Percentiles rank a stretch among this genome's conserved stretches.
These are phyloP conservation scores for Crithidia mellificae DNA, from an alignment of 208 protist species.

Conservation along the genomic window DNA sequence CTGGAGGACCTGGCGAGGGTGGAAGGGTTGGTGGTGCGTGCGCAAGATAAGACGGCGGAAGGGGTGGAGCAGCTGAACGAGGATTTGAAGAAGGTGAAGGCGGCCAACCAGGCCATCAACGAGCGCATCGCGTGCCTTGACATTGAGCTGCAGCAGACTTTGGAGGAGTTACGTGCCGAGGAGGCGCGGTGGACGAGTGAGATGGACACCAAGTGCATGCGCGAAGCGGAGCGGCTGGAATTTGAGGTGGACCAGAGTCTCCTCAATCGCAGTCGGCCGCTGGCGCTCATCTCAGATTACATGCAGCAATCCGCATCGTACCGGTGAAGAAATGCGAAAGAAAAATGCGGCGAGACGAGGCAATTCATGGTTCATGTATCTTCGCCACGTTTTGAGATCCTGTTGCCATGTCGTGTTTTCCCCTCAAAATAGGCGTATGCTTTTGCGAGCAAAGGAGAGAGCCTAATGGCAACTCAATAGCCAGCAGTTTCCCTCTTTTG, in stretches of 20 bases:
- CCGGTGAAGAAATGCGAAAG: background rate
- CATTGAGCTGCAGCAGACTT: conserved; percentile 66
- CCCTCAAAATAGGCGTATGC: too few species aligned
- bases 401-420: too few species aligned
- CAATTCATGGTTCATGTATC: too few species aligned
- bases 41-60: conserved; percentile 55
- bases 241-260: conserved; percentile 42
- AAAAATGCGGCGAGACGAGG: too few species aligned
- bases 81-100: conserved; percentile 63
- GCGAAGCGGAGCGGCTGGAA: conserved; percentile 47
- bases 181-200: conserved; percentile 41
- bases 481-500: too few species aligned
- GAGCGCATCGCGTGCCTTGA: conserved; percentile 81
- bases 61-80: conserved; percentile 77
- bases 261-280: conserved; percentile 18
- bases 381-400: too few species aligned
- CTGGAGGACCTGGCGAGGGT: conserved; percentile 48
- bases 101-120: conserved; percentile 71
- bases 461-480: too few species aligned
- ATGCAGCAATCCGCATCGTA: conserved; percentile 18
- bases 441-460: too few species aligned
- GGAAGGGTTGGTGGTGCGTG: conserved; percentile 44
- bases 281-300: conserved; percentile 27
- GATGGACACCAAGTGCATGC: conserved; percentile 37
- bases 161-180: conserved; percentile 63